Conservation (phyloP, 2,329 filamentous ascomycete species). For the Karstenula rhodostoma region DNA sequence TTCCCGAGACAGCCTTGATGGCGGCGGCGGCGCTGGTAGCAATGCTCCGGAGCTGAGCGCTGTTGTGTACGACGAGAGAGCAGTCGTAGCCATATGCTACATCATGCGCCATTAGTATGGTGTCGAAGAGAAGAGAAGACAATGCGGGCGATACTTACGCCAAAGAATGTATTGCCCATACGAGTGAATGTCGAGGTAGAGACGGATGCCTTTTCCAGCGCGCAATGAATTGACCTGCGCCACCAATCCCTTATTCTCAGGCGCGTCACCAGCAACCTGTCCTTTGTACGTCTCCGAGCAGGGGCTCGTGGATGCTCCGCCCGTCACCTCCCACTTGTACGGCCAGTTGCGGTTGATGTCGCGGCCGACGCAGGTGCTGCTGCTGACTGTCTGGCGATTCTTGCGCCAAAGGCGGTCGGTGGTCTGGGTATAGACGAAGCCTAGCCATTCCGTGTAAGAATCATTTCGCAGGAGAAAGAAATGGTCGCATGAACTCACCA, state of each 20-base stretch:
- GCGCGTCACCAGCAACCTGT: conserved; percentile 39
- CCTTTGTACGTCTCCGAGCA: conserved; percentile 51
- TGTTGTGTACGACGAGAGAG: conserved; percentile 55
- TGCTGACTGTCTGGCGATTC: conserved; percentile 46
- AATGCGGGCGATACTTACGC: conserved; percentile 24
- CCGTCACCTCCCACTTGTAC: conserved; percentile 45
- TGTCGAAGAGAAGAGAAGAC: not conserved
- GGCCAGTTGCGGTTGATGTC: conserved; percentile 53
- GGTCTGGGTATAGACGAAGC: conserved; percentile 50
- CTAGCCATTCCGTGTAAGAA: conserved; percentile 22
- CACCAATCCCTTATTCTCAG: conserved; percentile 52
- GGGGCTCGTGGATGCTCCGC: conserved; percentile 47
- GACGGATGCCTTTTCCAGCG: conserved; percentile 59
- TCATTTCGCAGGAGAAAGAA: conserved; percentile 13
- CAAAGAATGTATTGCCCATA: conserved; percentile 53
- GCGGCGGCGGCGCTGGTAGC: conserved; percentile 59
- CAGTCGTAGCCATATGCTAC: conserved; percentile 68
- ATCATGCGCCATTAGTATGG: not conserved
- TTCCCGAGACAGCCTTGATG: conserved; percentile 63
- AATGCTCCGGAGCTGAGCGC: conserved; percentile 59
- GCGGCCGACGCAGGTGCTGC: conserved; percentile 44
- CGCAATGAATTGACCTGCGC: conserved; percentile 53
- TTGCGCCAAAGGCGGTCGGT: conserved; percentile 52
- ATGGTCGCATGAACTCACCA: conserved; percentile 18
- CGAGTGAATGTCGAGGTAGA: conserved; percentile 71